A percentile compares a stretch with the other conserved stretches of the same genome.
phyloP scores from a whole-genome alignment of 1,284 basidiomycete genomes.

The Paramarasmius palmivorus region DNA sequence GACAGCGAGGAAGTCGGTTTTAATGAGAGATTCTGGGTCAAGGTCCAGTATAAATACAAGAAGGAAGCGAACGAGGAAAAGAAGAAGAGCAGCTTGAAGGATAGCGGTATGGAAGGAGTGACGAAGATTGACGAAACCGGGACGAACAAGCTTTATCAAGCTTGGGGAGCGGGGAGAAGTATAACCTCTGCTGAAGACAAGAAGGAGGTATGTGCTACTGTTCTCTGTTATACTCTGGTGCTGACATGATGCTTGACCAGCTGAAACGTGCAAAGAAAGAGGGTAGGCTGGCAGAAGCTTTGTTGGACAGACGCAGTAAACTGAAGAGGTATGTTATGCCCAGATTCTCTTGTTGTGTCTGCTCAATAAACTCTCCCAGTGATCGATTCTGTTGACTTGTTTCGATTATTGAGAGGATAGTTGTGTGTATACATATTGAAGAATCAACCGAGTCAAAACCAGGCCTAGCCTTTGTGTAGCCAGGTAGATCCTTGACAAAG shows the following conservation, averaged over 20 bases:
- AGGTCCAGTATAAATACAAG: constrained; percentile 90
- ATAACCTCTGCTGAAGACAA: constrained; percentile 73
- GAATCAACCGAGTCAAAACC: too few relatives aligned
- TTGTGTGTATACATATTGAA: too few relatives aligned
- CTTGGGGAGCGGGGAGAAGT: constrained; percentile 84
- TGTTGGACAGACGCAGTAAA: constrained; percentile 87
- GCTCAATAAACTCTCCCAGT: constrained; percentile 32
- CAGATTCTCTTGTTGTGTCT: constrained; percentile 1
- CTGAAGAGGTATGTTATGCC: constrained; percentile 76
- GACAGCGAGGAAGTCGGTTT: constrained; percentile 84
- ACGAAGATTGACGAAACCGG: constrained; percentile 66
- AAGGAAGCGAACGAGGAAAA: constrained; percentile 83
- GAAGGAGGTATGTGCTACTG: constrained; percentile 53
- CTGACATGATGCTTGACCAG: constrained; percentile 32
- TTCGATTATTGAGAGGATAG: too few relatives aligned
- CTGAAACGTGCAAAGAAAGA: constrained; percentile 86
- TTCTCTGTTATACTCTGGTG: constrained; percentile 9
- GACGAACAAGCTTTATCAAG: constrained; percentile 75
- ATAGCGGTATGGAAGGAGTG: constrained; percentile 49
- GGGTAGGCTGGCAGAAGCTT: constrained; percentile 83
- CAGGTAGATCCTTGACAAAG: too few relatives aligned
- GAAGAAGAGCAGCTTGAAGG: constrained; percentile 62
- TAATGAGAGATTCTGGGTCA: constrained; percentile 81
- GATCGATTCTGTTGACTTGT: constrained; percentile 62
- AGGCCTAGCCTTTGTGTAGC: too few relatives aligned